Conservation (phyloP, 2,329 filamentous ascomycete species). For the Fusarium nodosum region DNA sequence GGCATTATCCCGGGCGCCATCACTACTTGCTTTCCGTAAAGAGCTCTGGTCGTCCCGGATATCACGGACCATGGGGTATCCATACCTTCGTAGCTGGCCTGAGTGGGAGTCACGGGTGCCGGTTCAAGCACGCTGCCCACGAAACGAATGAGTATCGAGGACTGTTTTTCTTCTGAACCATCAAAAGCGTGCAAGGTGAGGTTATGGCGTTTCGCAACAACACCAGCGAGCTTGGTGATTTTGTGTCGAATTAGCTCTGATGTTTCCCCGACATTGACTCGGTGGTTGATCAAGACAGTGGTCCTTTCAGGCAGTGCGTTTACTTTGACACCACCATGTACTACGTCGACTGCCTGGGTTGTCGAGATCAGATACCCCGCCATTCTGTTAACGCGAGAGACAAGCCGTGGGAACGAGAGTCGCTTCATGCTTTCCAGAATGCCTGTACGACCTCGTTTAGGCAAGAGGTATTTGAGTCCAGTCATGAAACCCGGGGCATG, state of each 20-base stretch:
- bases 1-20: not conserved
- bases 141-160: not conserved
- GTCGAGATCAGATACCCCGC: not conserved
- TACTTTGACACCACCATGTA: not conserved
- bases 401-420: not conserved
- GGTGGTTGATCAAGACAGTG: not conserved
- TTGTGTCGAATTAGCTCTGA: not conserved
- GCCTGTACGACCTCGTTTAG: not conserved
- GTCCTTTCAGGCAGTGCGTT: not conserved
- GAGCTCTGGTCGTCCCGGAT: not conserved
- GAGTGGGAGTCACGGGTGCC: not conserved
- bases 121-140: conserved; percentile 1
- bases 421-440: not conserved
- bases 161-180: not conserved
- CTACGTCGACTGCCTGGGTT: not conserved
- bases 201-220: not conserved
- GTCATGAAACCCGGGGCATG: not conserved
- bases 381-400: not conserved
- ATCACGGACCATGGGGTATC: not conserved
- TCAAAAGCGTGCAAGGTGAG: not conserved
- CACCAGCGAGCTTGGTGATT: not conserved
- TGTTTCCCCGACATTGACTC: not conserved
- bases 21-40: not conserved
- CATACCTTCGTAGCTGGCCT: not conserved
- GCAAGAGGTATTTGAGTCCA: not conserved